Evolutionary conservation across 169 alveolate genomes (phyloP).

Genomic region (Cyclospora cayetanensis): DNA sequence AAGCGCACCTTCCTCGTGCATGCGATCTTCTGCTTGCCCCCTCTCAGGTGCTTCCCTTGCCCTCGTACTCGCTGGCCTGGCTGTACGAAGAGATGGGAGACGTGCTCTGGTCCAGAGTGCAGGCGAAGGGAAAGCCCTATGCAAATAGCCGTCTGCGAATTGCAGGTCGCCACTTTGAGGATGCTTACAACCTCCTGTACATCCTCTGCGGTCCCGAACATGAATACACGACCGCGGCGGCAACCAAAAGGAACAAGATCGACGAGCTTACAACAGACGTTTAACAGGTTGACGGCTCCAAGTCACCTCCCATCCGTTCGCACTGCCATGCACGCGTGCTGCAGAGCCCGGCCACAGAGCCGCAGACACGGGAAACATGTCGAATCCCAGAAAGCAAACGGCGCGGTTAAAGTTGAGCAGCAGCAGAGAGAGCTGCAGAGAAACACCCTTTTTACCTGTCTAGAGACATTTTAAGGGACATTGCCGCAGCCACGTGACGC

Average conservation of each 20-base stretch:
- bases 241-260: constrained; percentile 15
- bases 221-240: constrained; percentile 69
- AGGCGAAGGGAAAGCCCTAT: background rate
- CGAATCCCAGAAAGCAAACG: no score
- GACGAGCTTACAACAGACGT: background rate
- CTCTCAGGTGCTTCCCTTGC: constrained; percentile 74
- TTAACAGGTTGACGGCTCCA: background rate
- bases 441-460: no score
- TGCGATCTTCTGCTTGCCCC: no score
- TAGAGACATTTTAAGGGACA: no score
- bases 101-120: constrained; percentile 27
- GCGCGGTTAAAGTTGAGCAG: no score
- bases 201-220: constrained; percentile 69
- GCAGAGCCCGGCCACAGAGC: no score
- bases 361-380: no score
- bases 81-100: constrained; percentile 81
- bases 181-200: constrained; percentile 63
- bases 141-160: background rate
- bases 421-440: no score
- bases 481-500: no score
- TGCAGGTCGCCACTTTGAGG: constrained; percentile 43
- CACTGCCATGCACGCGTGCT: no score
- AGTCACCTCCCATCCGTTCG: no score
- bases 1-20: no score
- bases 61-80: constrained; percentile 81